Evolutionary conservation across 2,329 filamentous ascomycete species (phyloP), one percentile per base, ranked within the genome.

Genomic region (Chalaropsis ovoidea): DNA sequence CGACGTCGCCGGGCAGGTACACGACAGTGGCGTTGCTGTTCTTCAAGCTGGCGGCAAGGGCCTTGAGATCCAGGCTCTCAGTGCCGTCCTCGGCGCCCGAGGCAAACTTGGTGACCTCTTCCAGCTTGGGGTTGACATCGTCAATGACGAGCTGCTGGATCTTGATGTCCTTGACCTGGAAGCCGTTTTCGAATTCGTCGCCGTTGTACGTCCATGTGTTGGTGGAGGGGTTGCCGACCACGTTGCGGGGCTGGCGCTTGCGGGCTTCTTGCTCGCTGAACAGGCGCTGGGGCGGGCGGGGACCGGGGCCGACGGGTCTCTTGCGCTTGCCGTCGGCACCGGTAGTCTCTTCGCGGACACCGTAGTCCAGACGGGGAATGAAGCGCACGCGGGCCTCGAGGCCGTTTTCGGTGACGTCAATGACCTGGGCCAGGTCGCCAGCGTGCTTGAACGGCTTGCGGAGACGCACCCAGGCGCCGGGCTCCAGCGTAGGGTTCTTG

Each of bases 61-160:
- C 91, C 71, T 92, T 88, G 54, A 99, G 82, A 76, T 99, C 94
- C 43, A 99, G 82, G 69, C 95, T 95, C 71, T 96, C 91, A 0
- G 90, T 92, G 19, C 94, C 94, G 73, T 97, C 94, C 69, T 95
- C 92, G 19, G 86, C 87, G 10, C 89, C 89, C 35, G 89, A 87
- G 17, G 92, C 89, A 74, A 99, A 97, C 72, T 86, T 88, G n/a
- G 92, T 95, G 60, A 97, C 90, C 75, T 99, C 94, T 73, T 97
- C 94, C 35, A 99, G 81, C 0, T 88, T 90, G 0, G 94, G 94
- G 73, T 95, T 95, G 65, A 99, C 92, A 70, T 95, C 88, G 70
- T 91, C 92, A 39, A 90, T 87, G n/a, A 83, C 82, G 39, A 99
- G 80, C 71, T 88, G 84, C 72, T 93, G 90, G 67, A 96, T 87